Conservation (phyloP, 345 rosid species). For the Diplotaxis tenuifolia region DNA sequence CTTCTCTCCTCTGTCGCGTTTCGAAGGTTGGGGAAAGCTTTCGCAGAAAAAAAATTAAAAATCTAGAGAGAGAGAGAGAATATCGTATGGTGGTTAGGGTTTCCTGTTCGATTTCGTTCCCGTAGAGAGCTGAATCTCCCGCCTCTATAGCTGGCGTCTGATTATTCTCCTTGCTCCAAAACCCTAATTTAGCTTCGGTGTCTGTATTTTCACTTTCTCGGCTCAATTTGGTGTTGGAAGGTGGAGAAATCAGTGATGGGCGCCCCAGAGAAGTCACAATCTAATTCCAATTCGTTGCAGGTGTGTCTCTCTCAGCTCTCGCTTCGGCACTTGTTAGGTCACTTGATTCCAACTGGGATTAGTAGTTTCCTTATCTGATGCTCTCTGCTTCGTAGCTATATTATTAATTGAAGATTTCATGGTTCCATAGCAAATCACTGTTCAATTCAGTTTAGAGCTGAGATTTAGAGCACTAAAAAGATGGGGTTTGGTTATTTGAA, state of each 20-base stretch:
- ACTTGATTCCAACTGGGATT: slow-evolving; percentile 26
- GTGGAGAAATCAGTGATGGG: slow-evolving; percentile 60
- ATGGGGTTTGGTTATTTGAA: not conserved
- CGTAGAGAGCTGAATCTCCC: slow-evolving; percentile 29
- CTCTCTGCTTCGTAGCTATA: not conserved
- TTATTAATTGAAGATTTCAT: slow-evolving; percentile 7
- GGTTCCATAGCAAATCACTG: not conserved
- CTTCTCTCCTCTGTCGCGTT: slow-evolving; percentile 28
- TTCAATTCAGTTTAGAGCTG: not conserved
- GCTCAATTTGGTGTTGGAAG: slow-evolving; percentile 35
- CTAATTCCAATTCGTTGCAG: slow-evolving; percentile 86
- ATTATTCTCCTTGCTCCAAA: slow-evolving; percentile 28
- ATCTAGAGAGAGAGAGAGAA: slow-evolving; percentile 27
- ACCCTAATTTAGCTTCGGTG: slow-evolving; percentile 64
- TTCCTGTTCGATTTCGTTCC: slow-evolving; percentile 26
- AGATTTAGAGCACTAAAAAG: not conserved
- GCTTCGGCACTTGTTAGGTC: slow-evolving; percentile 2
- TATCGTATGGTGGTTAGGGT: slow-evolving; percentile 24
- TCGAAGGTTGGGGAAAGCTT: slow-evolving; percentile 34
- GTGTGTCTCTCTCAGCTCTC: slow-evolving; percentile 32
- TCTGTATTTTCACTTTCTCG: too few relatives aligned
- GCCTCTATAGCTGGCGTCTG: slow-evolving; percentile 28
- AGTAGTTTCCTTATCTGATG: not conserved
- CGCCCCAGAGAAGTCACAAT: slow-evolving; percentile 73
- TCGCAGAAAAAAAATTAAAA: slow-evolving; percentile 19